These are phyloP conservation scores for Linderniella brevidens DNA, from an alignment of 257 asterid genomes.

Conservation along the genomic window DNA sequence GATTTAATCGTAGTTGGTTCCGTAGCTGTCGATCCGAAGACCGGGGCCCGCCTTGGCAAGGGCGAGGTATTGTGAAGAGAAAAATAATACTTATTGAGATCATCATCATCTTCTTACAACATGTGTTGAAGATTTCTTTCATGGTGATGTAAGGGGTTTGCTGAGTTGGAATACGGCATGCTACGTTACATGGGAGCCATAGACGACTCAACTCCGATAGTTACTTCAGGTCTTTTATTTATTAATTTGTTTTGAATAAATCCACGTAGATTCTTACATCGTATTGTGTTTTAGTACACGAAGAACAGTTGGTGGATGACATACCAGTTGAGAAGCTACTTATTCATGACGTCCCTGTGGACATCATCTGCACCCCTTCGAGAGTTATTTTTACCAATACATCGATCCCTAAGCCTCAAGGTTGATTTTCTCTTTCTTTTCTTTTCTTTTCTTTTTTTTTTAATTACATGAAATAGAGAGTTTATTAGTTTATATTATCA, in stretches of 20 bases:
- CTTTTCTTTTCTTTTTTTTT: neutral
- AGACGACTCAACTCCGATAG: constrained; percentile 67
- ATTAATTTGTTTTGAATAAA: neutral
- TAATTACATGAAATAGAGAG: neutral
- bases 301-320: constrained; percentile 65
- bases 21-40: constrained; percentile 77
- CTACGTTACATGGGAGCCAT: constrained; percentile 91
- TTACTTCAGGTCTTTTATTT: constrained; percentile 47
- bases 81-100: too few species aligned
- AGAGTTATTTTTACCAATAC: constrained; percentile 62
- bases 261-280: neutral
- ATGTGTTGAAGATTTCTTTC: neutral
- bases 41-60: constrained; percentile 97
- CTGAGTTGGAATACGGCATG: constrained; percentile 96
- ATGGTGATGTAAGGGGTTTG: constrained; percentile 58
- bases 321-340: constrained; percentile 64
- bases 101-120: too few species aligned
- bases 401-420: constrained; percentile 87
- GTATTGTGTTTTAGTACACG: constrained; percentile 42
- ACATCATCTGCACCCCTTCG: constrained; percentile 85
- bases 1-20: constrained; percentile 85
- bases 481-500: constrained; percentile 8
- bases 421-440: constrained; percentile 15
- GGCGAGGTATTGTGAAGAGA: constrained; percentile 45
- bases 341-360: constrained; percentile 86